Base-by-base conservation (phyloP, 495 filamentous ascomycete species). In the Trichoderma virens region DNA sequence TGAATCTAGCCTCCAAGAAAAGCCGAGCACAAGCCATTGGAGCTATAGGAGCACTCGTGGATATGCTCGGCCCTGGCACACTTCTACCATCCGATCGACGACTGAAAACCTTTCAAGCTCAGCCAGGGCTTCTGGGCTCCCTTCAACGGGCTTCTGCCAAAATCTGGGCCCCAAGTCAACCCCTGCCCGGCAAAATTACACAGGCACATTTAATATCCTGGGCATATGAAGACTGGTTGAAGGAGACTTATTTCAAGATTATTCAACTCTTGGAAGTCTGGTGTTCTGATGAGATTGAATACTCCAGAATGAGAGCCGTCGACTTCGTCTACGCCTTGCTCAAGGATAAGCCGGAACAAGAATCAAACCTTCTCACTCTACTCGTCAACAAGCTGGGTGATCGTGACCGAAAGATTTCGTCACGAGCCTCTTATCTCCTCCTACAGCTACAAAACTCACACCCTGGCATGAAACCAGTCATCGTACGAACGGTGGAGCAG, bases 361-460 rank as follows among this genome's bases (percentile, higher is more conserved):
- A 98, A 74, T 88, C 92, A 38, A 98, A 98, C 72, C 80, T 98
- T 47, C 80, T 98, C 59, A 84, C 95, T 47, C 79, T 98, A 39
- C 73, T 98, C 61, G 91, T 97, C 45, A 97, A 98, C 77, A 98
- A 98, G 73, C 86, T 98, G 23, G 93, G 94, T 67, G 94, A 98
- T 70, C 88, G 86, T 1, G 88, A 93, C 62, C 93, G 91, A 73
- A 98, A 98, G 75, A 92, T 98, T 68, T 87, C 92, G 1, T 98
- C 94, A 0, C 85, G 90, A 59, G 87, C 93, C 5, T 98, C 94
- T 0, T 96, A 93, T 74, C 83, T 97, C 38, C 79, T 98, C 2
- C 78, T 98, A n/a, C 93, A 98, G 71, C 80, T 98, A 18, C 82
- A 95, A 67, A 87, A 85, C 62, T 83, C 88, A 0, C 94, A 98